Evolutionary conservation across 2,329 filamentous ascomycete genomes (phyloP).

Genomic region (Xylariales sp.): DNA sequence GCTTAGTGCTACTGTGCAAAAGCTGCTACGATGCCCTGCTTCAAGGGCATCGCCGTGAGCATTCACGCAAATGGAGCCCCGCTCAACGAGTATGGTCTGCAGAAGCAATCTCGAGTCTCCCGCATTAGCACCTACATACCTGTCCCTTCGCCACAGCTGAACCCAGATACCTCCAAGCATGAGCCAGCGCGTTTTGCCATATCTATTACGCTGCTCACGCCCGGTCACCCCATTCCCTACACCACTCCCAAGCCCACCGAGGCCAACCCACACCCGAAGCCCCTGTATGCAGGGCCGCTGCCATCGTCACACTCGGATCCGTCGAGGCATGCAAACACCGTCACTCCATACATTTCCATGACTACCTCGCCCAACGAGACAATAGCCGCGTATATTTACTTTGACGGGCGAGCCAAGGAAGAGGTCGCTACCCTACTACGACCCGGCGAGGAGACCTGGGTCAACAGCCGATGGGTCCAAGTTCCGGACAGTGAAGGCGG

Average conservation of each 20-base stretch:
- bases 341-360: constrained; percentile 85
- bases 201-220: constrained; percentile 91
- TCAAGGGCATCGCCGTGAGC: constrained; percentile 97
- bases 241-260: constrained; percentile 78
- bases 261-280: constrained; percentile 73
- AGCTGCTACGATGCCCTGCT: constrained; percentile 72
- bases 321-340: constrained; percentile 45
- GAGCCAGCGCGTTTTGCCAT: constrained; percentile 97
- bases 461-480: constrained; percentile 97
- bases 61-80: constrained; percentile 81
- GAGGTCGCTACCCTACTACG: constrained; percentile 92
- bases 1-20: no score
- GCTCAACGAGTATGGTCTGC: constrained; percentile 87
- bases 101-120: constrained; percentile 85
- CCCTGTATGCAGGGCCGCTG: constrained; percentile 74
- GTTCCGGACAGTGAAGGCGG: constrained; percentile 87
- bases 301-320: constrained; percentile 47
- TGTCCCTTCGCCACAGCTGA: constrained; percentile 81
- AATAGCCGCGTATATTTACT: constrained; percentile 98
- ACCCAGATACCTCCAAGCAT: constrained; percentile 66
- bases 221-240: constrained; percentile 85
- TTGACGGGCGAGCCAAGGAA: constrained; percentile 91
- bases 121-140: constrained; percentile 97
- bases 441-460: constrained; percentile 96
- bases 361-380: constrained; percentile 94